Percentiles rank a stretch among this genome's conserved stretches.
These are phyloP conservation scores for Kwoniella sp. DNA, from an alignment of 768 basidiomycete genomes.

Conservation along the genomic window DNA sequence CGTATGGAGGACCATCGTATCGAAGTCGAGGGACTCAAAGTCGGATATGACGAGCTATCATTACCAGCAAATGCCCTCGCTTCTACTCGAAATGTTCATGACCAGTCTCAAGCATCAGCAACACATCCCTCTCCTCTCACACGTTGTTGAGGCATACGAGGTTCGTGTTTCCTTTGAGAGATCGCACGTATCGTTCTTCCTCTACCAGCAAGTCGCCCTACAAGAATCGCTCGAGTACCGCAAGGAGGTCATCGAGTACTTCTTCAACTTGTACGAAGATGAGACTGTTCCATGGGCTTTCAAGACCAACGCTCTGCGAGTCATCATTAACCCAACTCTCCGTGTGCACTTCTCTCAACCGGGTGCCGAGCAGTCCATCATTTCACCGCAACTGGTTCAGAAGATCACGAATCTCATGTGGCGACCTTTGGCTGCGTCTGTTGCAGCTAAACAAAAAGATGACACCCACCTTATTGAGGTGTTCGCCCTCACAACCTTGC, in stretches of 20 bases:
- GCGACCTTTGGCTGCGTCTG: conserved; percentile 65
- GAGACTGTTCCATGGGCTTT: conserved; percentile 69
- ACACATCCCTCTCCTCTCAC: conserved; percentile 85
- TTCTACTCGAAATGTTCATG: conserved; percentile 77
- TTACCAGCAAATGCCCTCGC: conserved; percentile 57
- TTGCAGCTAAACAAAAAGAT: conserved; percentile 58
- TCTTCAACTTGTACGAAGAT: conserved; percentile 77
- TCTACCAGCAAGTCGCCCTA: conserved; percentile 80
- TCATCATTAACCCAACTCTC: conserved; percentile 83
- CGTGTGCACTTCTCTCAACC: conserved; percentile 70
- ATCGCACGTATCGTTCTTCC: conserved; percentile 74
- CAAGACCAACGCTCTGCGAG: conserved; percentile 68
- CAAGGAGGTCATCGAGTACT: conserved; percentile 79
- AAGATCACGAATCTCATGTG: conserved; percentile 65
- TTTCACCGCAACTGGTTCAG: conserved; percentile 71
- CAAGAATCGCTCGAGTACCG: conserved; percentile 67
- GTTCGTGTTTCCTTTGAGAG: conserved; percentile 80
- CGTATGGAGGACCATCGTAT: conserved; percentile 65
- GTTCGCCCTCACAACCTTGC: conserved; percentile 79
- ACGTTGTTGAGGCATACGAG: conserved; percentile 77
- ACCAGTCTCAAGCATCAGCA: conserved; percentile 63
- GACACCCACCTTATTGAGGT: conserved; percentile 90
- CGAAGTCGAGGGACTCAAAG: conserved; percentile 38
- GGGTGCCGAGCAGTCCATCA: conserved; percentile 62
- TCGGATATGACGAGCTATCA: conserved; percentile 44